phyloP scores from a whole-genome alignment of 257 asterid species.

The Solanum paucissectum region DNA sequence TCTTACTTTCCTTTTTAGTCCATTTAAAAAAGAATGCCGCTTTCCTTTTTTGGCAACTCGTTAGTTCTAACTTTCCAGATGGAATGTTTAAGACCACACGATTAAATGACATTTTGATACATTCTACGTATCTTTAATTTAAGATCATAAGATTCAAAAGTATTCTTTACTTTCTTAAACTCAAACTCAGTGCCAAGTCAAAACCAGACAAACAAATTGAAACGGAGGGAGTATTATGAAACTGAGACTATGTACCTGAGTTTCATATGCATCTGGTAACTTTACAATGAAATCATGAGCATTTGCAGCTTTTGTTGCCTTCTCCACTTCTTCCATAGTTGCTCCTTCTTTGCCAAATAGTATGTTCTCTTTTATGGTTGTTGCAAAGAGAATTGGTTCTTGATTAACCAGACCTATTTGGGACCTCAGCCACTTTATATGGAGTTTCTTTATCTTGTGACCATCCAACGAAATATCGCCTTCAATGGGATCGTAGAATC shows the following conservation, averaged over 20 bases:
- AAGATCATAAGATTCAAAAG: background rate
- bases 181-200: background rate
- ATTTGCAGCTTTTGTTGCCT: conserved; percentile 69
- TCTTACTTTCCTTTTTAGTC: background rate
- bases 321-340: conserved; percentile 47
- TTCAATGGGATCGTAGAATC: conserved; percentile 68
- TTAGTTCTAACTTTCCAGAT: background rate
- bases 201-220: background rate
- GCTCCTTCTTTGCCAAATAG: conserved; percentile 68
- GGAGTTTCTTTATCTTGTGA: conserved; percentile 54
- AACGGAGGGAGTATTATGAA: background rate
- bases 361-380: conserved; percentile 64
- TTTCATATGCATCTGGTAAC: conserved; percentile 55
- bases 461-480: conserved; percentile 69
- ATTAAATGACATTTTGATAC: too few species aligned
- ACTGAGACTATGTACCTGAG: conserved; percentile 37
- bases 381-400: conserved; percentile 79
- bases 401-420: conserved; percentile 80
- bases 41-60: background rate
- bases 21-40: background rate
- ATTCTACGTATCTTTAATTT: too few species aligned
- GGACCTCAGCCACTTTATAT: conserved; percentile 71
- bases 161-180: background rate
- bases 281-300: conserved; percentile 58
- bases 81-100: background rate